A percentile compares a stretch with the other conserved stretches of the same genome.
phyloP scores from a whole-genome alignment of 805 yeast species.

The Sugiyamaella boreocaroliniensis region DNA sequence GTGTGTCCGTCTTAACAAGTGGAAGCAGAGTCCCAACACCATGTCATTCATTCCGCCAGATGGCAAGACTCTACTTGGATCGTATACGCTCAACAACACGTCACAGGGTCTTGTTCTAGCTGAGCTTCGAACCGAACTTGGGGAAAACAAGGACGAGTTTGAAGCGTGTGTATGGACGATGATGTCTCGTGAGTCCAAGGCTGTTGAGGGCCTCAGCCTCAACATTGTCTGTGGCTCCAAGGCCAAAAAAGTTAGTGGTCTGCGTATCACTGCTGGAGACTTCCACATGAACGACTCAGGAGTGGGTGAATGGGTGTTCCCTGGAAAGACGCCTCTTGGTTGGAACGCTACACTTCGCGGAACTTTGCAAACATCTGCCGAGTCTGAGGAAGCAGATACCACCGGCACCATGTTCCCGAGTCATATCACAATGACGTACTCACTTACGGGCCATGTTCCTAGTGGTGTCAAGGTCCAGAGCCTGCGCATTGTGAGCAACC shows the following conservation, averaged over 20 bases:
- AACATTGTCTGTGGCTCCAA: conserved; percentile 33
- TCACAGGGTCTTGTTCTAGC: conserved; percentile 48
- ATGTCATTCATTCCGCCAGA: conserved; percentile 84
- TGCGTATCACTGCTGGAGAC: conserved; percentile 73
- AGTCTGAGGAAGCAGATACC: conserved; percentile 19
- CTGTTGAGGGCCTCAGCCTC: conserved; percentile 43
- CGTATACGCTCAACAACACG: conserved; percentile 49
- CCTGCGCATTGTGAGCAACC: conserved; percentile 49
- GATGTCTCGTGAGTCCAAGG: conserved; percentile 39
- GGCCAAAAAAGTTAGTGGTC: conserved; percentile 39
- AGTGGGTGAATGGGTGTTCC: conserved; percentile 63
- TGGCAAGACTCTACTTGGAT: conserved; percentile 57
- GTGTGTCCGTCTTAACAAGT: conserved; percentile 51
- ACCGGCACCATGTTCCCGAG: conserved; percentile 32
- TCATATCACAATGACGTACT: conserved; percentile 46
- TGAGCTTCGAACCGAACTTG: conserved; percentile 50
- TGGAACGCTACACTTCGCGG: conserved; percentile 65
- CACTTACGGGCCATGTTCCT: conserved; percentile 62
- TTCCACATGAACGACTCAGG: conserved; percentile 49
- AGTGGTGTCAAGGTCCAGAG: conserved; percentile 68
- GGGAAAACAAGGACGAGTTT: conserved; percentile 49
- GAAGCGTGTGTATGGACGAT: conserved; percentile 50
- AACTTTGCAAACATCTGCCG: conserved; percentile 32
- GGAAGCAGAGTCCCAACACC: conserved; percentile 42
- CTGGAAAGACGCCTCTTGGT: conserved; percentile 53